Percentiles rank a stretch among this genome's conserved stretches.
Evolutionary conservation across 768 basidiomycete species (phyloP).

Genomic region (Rhodotorula diobovata): DNA sequence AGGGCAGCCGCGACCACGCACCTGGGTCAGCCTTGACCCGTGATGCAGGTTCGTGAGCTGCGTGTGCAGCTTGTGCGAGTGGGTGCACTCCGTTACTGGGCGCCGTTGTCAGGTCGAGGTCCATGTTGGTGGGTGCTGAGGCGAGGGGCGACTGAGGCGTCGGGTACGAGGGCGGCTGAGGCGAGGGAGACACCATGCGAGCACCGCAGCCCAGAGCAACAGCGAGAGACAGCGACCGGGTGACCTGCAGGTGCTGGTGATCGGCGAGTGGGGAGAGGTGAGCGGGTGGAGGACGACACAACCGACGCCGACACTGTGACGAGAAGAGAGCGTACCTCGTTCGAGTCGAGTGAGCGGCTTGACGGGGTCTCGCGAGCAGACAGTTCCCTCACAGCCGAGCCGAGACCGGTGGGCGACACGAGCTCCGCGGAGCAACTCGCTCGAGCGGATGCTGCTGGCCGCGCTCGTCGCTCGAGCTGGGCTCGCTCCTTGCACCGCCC

Average conservation of each 20-base stretch:
- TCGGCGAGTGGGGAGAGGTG: neutral
- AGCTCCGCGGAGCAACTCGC: too few species aligned
- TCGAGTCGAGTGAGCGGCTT: neutral
- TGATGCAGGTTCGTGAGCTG: neutral
- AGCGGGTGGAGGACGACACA: too few species aligned
- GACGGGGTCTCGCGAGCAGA: too few species aligned
- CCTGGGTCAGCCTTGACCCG: neutral
- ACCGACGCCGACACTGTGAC: too few species aligned
- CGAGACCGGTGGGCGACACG: too few species aligned
- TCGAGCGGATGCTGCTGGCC: too few species aligned
- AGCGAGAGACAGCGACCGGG: neutral
- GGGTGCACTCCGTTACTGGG: too few species aligned
- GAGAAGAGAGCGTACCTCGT: neutral
- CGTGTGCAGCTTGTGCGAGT: neutral
- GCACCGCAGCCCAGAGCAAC: neutral
- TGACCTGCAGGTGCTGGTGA: too few species aligned
- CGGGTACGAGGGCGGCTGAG: neutral
- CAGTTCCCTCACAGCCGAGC: too few species aligned
- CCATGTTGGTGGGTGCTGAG: neutral
- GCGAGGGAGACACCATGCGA: neutral
- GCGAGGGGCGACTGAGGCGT: neutral
- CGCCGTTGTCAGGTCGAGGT: neutral
- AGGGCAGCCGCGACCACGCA: neutral
- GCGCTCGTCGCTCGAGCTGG: neutral
- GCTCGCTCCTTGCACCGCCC: neutral